These are phyloP conservation scores for Citrullus colocynthis DNA, from an alignment of 306 rosid species.

Conservation along the genomic window DNA sequence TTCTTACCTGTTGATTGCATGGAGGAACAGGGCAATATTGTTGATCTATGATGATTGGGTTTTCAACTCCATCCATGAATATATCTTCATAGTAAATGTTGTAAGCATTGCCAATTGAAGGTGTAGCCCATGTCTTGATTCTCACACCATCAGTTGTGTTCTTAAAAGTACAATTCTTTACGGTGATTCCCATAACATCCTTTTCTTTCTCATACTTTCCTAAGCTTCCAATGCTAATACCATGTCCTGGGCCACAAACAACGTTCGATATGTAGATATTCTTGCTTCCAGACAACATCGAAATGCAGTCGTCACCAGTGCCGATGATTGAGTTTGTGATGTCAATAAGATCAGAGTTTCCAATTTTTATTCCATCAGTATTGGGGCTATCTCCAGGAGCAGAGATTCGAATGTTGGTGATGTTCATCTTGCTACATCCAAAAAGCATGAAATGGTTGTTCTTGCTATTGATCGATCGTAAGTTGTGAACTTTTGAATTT, in stretches of 20 bases:
- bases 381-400: slow-evolving; percentile 44
- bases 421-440: slow-evolving; percentile 26
- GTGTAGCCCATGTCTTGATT: slow-evolving; percentile 51
- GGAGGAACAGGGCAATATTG: slow-evolving; percentile 28
- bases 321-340: slow-evolving; percentile 15
- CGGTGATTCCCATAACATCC: slow-evolving; percentile 24
- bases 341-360: slow-evolving; percentile 11
- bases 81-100: slow-evolving; percentile 36
- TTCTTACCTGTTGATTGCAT: slow-evolving; percentile 22
- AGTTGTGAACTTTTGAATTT: slow-evolving; percentile 24
- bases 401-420: slow-evolving; percentile 16
- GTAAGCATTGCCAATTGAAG: slow-evolving; percentile 13
- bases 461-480: slow-evolving; percentile 40
- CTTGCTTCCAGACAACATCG: slow-evolving; percentile 30
- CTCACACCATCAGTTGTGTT: slow-evolving; percentile 39
- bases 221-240: slow-evolving; percentile 61
- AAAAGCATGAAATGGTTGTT: slow-evolving; percentile 26
- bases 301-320: slow-evolving; percentile 55
- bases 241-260: slow-evolving; percentile 58
- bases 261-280: slow-evolving; percentile 20
- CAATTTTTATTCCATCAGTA: slow-evolving; percentile 68
- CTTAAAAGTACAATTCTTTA: slow-evolving; percentile 27
- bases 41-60: slow-evolving; percentile 50
- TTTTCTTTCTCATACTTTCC: slow-evolving; percentile 20
- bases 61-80: slow-evolving; percentile 21